Evolutionary conservation across 495 filamentous ascomycete species (phyloP).

Genomic region (Zalerion maritima): DNA sequence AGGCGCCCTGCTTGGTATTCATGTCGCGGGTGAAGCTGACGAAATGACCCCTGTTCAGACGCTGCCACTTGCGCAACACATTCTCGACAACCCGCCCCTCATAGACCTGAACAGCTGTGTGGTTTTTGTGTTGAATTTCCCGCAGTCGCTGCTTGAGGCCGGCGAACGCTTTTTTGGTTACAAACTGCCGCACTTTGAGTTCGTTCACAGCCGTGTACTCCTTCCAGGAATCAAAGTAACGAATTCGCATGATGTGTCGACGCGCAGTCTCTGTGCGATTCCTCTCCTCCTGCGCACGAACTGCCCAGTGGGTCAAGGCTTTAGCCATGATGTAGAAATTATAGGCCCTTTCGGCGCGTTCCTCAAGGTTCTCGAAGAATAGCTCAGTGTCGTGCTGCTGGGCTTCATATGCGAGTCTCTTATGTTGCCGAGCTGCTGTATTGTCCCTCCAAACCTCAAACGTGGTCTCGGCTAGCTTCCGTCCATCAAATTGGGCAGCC

Average conservation of each 20-base stretch:
- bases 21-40: too few relatives aligned
- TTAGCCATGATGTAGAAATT: conserved; percentile 13
- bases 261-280: conserved; percentile 44
- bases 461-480: conserved; percentile 1
- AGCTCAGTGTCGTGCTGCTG: conserved; percentile 9
- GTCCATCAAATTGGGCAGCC: background rate
- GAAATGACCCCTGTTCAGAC: too few relatives aligned
- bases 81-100: too few relatives aligned
- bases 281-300: conserved; percentile 11
- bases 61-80: too few relatives aligned
- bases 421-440: background rate
- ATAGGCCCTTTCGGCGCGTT: conserved; percentile 14
- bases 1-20: too few relatives aligned
- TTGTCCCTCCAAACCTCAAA: conserved; percentile 1
- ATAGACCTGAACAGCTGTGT: too few relatives aligned
- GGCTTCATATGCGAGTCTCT: background rate
- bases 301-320: conserved; percentile 9
- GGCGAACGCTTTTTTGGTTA: conserved; percentile 39
- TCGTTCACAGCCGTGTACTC: conserved; percentile 58
- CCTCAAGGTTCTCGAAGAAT: conserved; percentile 16
- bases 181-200: conserved; percentile 48
- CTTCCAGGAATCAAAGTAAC: conserved; percentile 66
- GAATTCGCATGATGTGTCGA: conserved; percentile 51
- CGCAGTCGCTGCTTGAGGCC: too few relatives aligned
- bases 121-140: too few relatives aligned